These are phyloP conservation scores for Aquilaria malaccensis DNA, from an alignment of 345 rosid species.

Conservation along the genomic window DNA sequence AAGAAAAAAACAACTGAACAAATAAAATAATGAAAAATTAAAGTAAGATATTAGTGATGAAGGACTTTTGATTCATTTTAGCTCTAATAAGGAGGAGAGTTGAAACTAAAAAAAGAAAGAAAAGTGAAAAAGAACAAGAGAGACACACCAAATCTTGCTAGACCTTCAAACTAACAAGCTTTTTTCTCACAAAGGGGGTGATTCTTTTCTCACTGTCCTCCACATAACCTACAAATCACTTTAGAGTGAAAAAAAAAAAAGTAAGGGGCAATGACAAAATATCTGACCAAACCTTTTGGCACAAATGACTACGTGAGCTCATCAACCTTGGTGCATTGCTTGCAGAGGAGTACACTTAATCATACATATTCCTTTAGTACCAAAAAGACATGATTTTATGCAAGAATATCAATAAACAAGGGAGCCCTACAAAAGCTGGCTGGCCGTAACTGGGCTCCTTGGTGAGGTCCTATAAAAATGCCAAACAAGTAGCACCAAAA, in stretches of 20 bases:
- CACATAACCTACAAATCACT: constrained; percentile 7
- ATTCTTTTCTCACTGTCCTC: constrained; percentile 9
- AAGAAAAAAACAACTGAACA: too few relatives aligned
- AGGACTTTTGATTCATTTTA: too few relatives aligned
- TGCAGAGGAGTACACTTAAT: neutral
- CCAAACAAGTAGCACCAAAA: neutral
- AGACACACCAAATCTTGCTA: neutral
- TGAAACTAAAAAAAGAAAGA: too few relatives aligned
- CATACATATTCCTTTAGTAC: neutral
- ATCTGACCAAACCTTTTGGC: constrained; percentile 8
- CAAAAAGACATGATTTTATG: neutral
- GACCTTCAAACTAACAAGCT: neutral
- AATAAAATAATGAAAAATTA: too few relatives aligned
- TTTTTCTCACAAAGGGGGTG: too few relatives aligned
- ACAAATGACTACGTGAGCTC: constrained; percentile 1
- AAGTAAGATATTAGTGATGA: too few relatives aligned
- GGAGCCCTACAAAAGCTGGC: too few relatives aligned
- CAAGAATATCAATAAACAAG: neutral
- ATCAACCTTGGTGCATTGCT: neutral
- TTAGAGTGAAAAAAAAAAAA: neutral
- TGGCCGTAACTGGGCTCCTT: too few relatives aligned
- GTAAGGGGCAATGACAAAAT: neutral
- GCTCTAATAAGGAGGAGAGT: too few relatives aligned
- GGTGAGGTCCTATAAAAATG: neutral
- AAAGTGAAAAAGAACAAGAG: neutral